Base-by-base conservation (phyloP, 2,329 filamentous ascomycete genomes). In the Ceratocystiopsis minuta region DNA sequence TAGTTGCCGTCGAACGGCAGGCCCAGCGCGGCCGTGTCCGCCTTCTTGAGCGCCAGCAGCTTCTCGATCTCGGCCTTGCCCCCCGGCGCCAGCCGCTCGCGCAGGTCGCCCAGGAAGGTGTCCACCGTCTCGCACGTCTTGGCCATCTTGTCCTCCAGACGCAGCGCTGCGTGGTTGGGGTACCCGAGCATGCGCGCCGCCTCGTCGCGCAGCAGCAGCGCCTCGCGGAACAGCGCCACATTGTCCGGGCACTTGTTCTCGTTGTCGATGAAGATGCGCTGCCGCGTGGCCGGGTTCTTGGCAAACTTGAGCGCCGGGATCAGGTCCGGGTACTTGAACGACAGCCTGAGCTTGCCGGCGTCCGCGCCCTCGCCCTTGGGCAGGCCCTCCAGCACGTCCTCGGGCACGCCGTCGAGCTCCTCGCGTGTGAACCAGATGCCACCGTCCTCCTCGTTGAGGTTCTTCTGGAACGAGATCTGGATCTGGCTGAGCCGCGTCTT, bases 111-210 rank as follows among this genome's bases (percentile, higher is more conserved):
- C 9, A 90, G 62, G 57, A 90, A 88, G 41, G 75, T 69, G 48
- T 79, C 70, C 12, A 90, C 82, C 0, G 72, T 80, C 53, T 74
- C 68, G 2, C 80, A 70, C 1, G 69, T 76, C 66, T 87, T 86
- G 38, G 82, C 81, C 83, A 90, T 90, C 68, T 86, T 88, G 52
- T 83, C 75, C 53, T 86, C 80, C 34, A 90, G 78, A 38, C 72
- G 66, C 57, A 86, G 78, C 38, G 76, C 70, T 16, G 83, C 83
- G 55, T 88, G 80, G 54, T 85, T 75, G 6, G 73, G 68, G 57
- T 86, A 90, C 13, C 81, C 81, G 1, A 88, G 66, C 38, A 88
- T 66, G 40, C 80, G 72, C 13, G 83, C 84, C 16, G 75, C 78
- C 57, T 88, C 81, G 51, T 88, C 81, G 11, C 84, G 76, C 20